These are phyloP conservation scores for Neurospora cerealis DNA, from an alignment of 495 filamentous ascomycete genomes.

Conservation along the genomic window DNA sequence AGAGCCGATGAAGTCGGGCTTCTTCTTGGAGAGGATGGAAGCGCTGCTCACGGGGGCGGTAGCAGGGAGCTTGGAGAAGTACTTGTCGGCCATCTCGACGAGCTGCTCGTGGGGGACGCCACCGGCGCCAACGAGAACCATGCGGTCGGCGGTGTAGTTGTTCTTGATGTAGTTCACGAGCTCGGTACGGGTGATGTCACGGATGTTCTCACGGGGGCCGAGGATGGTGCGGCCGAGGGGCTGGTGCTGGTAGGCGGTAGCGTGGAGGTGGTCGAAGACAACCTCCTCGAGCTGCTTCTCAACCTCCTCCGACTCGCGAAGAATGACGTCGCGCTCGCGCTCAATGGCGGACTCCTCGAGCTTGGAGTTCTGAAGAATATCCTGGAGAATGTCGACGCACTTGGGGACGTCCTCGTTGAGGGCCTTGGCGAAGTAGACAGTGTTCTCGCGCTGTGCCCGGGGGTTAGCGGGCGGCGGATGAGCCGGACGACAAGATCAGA, in stretches of 20 bases:
- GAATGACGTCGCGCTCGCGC: slow-evolving; percentile 94
- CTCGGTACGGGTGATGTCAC: slow-evolving; percentile 84
- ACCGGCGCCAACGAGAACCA: slow-evolving; percentile 95
- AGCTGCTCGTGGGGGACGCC: slow-evolving; percentile 89
- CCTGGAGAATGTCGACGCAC: slow-evolving; percentile 93
- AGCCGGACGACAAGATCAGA: slow-evolving; percentile 20
- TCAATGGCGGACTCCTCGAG: slow-evolving; percentile 88
- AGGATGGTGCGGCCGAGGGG: slow-evolving; percentile 96
- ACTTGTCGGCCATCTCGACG: slow-evolving; percentile 90
- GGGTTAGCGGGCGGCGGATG: slow-evolving; percentile 24
- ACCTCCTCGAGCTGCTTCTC: slow-evolving; percentile 99
- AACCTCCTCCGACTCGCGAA: slow-evolving; percentile 98
- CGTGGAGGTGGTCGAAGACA: slow-evolving; percentile 98
- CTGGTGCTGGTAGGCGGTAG: slow-evolving; percentile 93
- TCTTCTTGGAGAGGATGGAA: slow-evolving; percentile 67
- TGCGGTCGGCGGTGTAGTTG: slow-evolving; percentile 98
- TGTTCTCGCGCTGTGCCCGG: slow-evolving; percentile 76
- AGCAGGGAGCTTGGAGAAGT: slow-evolving; percentile 71
- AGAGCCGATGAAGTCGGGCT: slow-evolving; percentile 90
- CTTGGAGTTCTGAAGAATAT: slow-evolving; percentile 98
- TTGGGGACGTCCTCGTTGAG: slow-evolving; percentile 96
- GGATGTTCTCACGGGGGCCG: slow-evolving; percentile 95
- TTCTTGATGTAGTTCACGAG: slow-evolving; percentile 92
- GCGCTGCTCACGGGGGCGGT: slow-evolving; percentile 60
- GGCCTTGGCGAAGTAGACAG: slow-evolving; percentile 98